These are phyloP conservation scores for Lactarius hengduanensis DNA, from an alignment of 768 basidiomycete genomes.

Conservation along the genomic window DNA sequence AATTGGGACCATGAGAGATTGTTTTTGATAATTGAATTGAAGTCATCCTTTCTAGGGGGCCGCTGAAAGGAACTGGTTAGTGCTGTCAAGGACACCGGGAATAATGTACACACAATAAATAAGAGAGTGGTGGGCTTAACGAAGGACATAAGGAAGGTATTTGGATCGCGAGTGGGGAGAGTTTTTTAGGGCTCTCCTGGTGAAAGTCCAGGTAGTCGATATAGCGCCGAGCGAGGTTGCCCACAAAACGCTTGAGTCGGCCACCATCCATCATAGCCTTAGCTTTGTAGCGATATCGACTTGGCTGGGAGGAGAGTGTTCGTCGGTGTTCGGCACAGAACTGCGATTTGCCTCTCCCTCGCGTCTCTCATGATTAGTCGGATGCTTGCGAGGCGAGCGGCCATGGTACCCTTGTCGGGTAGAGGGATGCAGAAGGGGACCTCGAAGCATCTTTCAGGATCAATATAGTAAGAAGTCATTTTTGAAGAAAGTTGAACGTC, in stretches of 20 bases:
- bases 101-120: constrained; percentile 16
- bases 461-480: constrained; percentile 24
- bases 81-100: too few relatives aligned
- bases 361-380: constrained; percentile 13
- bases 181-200: constrained; percentile 7
- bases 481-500: not conserved
- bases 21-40: constrained; percentile 11
- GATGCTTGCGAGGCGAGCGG: constrained; percentile 20
- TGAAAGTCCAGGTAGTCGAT: constrained; percentile 21
- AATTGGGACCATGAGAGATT: constrained; percentile 25
- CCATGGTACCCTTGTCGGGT: constrained; percentile 15
- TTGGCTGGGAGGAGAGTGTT: constrained; percentile 3
- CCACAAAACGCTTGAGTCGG: constrained; percentile 8
- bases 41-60: constrained; percentile 20
- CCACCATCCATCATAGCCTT: constrained; percentile 15
- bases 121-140: constrained; percentile 7
- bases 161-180: constrained; percentile 16
- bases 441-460: constrained; percentile 24
- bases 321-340: constrained; percentile 16
- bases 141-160: constrained; percentile 16
- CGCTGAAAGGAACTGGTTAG: constrained; percentile 5
- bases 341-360: constrained; percentile 21
- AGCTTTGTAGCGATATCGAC: constrained; percentile 20
- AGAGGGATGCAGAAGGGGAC: constrained; percentile 22
- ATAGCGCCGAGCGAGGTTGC: constrained; percentile 15